These are phyloP conservation scores for Puccinia novopanici DNA, from an alignment of 1,284 basidiomycete species.

Conservation along the genomic window DNA sequence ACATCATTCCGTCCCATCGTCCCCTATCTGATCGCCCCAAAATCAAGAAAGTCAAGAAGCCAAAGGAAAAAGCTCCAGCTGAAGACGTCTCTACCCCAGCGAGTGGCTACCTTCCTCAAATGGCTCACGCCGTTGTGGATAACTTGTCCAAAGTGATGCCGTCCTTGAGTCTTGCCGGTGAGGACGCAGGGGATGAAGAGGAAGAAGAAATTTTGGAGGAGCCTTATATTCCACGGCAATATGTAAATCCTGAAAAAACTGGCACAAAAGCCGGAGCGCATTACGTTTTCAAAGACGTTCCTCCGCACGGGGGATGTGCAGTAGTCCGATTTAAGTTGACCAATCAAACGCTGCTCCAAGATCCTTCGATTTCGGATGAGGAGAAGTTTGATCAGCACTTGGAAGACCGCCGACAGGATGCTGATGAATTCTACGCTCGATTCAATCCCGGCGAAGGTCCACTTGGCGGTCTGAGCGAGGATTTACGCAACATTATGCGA, in stretches of 20 bases:
- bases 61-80: slow-evolving; percentile 55
- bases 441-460: slow-evolving; percentile 67
- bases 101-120: slow-evolving; percentile 33
- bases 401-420: slow-evolving; percentile 84
- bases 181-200: slow-evolving; percentile 57
- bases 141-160: slow-evolving; percentile 32
- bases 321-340: slow-evolving; percentile 94
- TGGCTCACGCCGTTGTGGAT: slow-evolving; percentile 52
- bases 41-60: slow-evolving; percentile 37
- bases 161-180: slow-evolving; percentile 54
- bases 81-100: slow-evolving; percentile 52
- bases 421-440: slow-evolving; percentile 89
- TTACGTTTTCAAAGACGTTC: slow-evolving; percentile 82
- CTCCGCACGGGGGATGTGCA: slow-evolving; percentile 85
- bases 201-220: slow-evolving; percentile 64
- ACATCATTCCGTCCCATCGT: slow-evolving; percentile 83
- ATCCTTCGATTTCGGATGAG: slow-evolving; percentile 81
- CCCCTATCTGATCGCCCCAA: slow-evolving; percentile 60
- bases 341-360: slow-evolving; percentile 71
- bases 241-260: slow-evolving; percentile 80
- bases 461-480: slow-evolving; percentile 73
- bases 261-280: slow-evolving; percentile 94
- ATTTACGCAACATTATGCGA: slow-evolving; percentile 91
- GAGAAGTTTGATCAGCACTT: slow-evolving; percentile 82
- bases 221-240: slow-evolving; percentile 62